Base-by-base conservation (phyloP, 148 eudicot genomes). In the Persicaria maculosa region DNA sequence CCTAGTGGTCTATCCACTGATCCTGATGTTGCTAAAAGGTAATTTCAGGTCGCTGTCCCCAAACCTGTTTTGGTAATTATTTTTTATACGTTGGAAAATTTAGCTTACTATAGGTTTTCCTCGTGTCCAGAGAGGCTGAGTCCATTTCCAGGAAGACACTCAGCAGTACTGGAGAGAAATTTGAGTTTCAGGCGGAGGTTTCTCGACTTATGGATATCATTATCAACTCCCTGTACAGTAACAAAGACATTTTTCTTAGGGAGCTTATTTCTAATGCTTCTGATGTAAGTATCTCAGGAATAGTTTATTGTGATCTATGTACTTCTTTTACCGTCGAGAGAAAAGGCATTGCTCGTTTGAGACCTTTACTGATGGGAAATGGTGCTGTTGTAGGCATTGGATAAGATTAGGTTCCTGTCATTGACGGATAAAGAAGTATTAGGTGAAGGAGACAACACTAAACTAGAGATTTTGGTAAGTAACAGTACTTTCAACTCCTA, bases 191-290 rank as follows among this genome's bases (percentile, higher is more conserved):
- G 85, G 98, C 98, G 74, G 98, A 94, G 84, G 98, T 94, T 71
- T 94, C 98, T 79, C 92, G 98, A 84, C 98, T 94, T 78, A 94
- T 94, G 97, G 98, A 94, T 76, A 94, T 94, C 72, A 84, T 94
- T 75, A 92, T 94, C 79, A 94, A 94, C 84, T 94, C 98, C 43
- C 92, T 94, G 64, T 94, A 94, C 85, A 94, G 98, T 79, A 94
- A 94, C 85, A 94, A 94, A 74, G 98, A 94, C 79, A 94, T 94
- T 58, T 94, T 92, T 88, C 82, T 94, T 80, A 90, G 98, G 80
- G 98, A 94, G 78, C 86, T 94, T 72, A 94, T 94, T 78, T 94
- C 98, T 79, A 94, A 94, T 90, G 98, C 98, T 54, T 94, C 98
- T 20, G 98, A 94, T 85, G 98, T 94, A 83, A 84, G 97, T 81